Conservation (phyloP, 768 basidiomycete genomes). For the Suillus placidus region DNA sequence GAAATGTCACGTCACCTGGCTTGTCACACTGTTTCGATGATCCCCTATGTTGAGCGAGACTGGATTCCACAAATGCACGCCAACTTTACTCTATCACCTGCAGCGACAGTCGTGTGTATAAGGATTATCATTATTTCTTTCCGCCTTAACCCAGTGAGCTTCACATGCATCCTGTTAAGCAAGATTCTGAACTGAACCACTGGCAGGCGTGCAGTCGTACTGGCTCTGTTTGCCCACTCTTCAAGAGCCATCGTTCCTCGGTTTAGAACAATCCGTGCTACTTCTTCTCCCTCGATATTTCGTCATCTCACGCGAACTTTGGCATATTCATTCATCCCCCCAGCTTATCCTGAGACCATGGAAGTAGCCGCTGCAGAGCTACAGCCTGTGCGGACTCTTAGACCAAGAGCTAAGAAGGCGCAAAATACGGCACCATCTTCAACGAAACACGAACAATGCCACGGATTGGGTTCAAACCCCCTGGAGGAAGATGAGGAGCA, state of each 20-base stretch:
- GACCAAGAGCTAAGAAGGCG: constrained; percentile 4
- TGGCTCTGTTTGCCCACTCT: not conserved
- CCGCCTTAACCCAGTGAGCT: not conserved
- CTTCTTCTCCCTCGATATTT: not conserved
- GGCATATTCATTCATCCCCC: not conserved
- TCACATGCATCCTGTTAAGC: not conserved
- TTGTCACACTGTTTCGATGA: not conserved
- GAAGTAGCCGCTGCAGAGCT: not conserved
- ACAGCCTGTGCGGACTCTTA: constrained; percentile 9
- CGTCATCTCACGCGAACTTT: not conserved
- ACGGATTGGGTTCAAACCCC: constrained; percentile 21
- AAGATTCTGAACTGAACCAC: constrained; percentile 6
- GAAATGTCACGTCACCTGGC: constrained; percentile 2
- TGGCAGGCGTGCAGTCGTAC: not conserved
- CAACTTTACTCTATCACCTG: not conserved
- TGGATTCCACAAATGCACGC: not conserved
- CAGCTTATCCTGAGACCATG: not conserved
- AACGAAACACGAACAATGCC: not conserved
- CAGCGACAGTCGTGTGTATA: not conserved
- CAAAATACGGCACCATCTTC: not conserved
- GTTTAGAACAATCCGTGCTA: not conserved
- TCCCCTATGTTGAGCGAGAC: not conserved
- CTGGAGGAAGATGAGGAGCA: constrained; percentile 15
- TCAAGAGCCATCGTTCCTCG: not conserved
- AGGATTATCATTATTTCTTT: not conserved